Base-by-base conservation (phyloP, 306 rosid genomes). In the Acacia acuminata region DNA sequence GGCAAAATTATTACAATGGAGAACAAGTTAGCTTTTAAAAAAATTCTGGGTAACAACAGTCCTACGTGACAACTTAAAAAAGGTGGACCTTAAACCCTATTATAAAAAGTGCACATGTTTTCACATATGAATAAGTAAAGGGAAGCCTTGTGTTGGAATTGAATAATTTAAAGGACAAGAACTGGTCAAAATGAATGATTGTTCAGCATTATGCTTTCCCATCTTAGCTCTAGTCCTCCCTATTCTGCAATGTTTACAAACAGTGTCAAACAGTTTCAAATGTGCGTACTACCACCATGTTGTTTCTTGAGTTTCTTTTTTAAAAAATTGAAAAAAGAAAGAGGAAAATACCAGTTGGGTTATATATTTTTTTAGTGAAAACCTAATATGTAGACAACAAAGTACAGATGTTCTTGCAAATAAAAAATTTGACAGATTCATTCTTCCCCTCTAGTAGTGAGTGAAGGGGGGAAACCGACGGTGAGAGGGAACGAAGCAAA, bases 131-230 rank as follows among this genome's bases (percentile, higher is more conserved):
- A 77, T 25, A 34, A 58, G 81, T 53, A n/a, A 53, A 53, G 22
- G 12, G 51, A 47, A 16, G 20, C 22, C 50, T 19, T 77, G 65
- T 80, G 16, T 15, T 61, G 34, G 25, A 53, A 77, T 83, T 86
- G 77, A 58, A 56, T 56, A 71, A 75, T 83, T 79, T 74, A 77
- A 30, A 78, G 58, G 86, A 85, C 47, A 82, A 75, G 25, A 71
- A 82, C 65, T 60, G n/a, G 73, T 72, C 53, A 73, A 79, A 79
- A 76, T 79, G 82, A 32, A 69, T 63, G 69, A 61, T 53, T 68
- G n/a, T 38, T 79, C 53, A 75, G 78, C 81, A 34, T 69, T 77
- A 69, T 70, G n/a, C 64, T 66, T 75, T 20, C 58, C 58, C 76
- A 43, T 74, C 53, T 58, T 79, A 73, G 76, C 51, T 34, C 15